Conservation (phyloP, 192 early-diverging fungal genomes). For the Podila epigama region DNA sequence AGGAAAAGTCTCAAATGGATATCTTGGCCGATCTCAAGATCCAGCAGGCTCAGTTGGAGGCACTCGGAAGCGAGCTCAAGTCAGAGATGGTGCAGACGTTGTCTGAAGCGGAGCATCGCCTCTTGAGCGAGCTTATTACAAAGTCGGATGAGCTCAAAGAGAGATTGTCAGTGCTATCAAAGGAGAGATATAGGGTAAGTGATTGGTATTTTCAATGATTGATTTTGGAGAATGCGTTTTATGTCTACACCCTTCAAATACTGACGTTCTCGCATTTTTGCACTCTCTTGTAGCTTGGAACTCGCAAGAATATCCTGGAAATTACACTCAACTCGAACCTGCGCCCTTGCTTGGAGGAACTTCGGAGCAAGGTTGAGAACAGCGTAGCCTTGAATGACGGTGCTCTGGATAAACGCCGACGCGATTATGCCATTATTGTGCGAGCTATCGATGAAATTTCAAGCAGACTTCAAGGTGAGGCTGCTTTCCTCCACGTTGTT, state of each 20-base stretch:
- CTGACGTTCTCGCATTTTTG: not conserved
- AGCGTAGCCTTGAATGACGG: slow-evolving; percentile 54
- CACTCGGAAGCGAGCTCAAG: slow-evolving; percentile 66
- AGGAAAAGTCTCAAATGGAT: slow-evolving; percentile 60
- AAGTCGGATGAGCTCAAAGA: slow-evolving; percentile 65
- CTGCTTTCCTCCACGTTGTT: not conserved
- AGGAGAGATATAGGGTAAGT: slow-evolving; percentile 61
- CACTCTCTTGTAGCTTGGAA: slow-evolving; percentile 74
- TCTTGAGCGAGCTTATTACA: slow-evolving; percentile 55
- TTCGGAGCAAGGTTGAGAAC: slow-evolving; percentile 67
- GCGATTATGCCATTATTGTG: slow-evolving; percentile 9
- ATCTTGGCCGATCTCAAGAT: slow-evolving; percentile 55
- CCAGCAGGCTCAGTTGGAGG: slow-evolving; percentile 63
- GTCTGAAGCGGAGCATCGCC: slow-evolving; percentile 59
- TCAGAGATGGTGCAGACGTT: slow-evolving; percentile 64
- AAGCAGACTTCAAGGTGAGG: slow-evolving; percentile 44
- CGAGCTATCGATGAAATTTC: slow-evolving; percentile 47
- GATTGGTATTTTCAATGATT: not conserved
- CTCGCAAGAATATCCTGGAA: slow-evolving; percentile 73
- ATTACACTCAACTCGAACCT: slow-evolving; percentile 78
- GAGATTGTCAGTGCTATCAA: slow-evolving; percentile 61
- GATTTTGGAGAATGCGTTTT: too few species aligned
- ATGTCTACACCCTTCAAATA: not conserved
- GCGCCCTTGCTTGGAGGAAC: slow-evolving; percentile 69
- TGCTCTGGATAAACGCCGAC: slow-evolving; percentile 45